Evolutionary conservation across 2,329 filamentous ascomycete genomes (phyloP).

Genomic region (Thelonectria discophora): DNA sequence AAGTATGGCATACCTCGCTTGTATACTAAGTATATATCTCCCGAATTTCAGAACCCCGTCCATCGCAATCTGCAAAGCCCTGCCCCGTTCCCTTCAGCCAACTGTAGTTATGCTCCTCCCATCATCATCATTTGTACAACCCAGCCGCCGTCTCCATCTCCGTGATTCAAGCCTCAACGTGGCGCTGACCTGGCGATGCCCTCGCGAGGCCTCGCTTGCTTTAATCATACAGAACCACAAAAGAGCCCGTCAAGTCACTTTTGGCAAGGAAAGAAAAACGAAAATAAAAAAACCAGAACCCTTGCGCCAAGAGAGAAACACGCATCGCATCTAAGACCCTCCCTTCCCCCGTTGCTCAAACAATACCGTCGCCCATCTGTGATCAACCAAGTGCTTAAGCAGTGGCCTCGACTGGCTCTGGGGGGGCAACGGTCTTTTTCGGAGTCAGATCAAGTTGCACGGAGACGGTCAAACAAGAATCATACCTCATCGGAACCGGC

Average conservation of each 20-base stretch:
- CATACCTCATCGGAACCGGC: constrained; percentile 49
- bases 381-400: constrained; percentile 39
- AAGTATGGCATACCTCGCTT: constrained; percentile 38
- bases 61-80: constrained; percentile 31
- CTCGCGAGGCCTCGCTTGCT: constrained; percentile 25
- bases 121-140: constrained; percentile 38
- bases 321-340: constrained; percentile 34
- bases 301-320: constrained; percentile 40
- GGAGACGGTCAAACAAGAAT: background rate
- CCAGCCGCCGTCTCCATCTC: constrained; percentile 23
- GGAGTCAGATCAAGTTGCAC: constrained; percentile 21
- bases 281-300: constrained; percentile 39
- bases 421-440: constrained; percentile 42
- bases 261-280: constrained; percentile 36
- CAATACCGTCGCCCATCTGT: constrained; percentile 6
- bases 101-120: constrained; percentile 15
- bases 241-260: constrained; percentile 38
- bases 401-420: constrained; percentile 50
- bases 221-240: constrained; percentile 43
- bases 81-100: constrained; percentile 19
- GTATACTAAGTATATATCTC: constrained; percentile 37
- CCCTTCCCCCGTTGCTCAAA: constrained; percentile 19
- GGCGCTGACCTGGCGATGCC: constrained; percentile 27
- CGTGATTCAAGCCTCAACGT: constrained; percentile 27
- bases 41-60: constrained; percentile 30